Conservation (phyloP, 208 protist species). For the Blechomonas ayalai region DNA sequence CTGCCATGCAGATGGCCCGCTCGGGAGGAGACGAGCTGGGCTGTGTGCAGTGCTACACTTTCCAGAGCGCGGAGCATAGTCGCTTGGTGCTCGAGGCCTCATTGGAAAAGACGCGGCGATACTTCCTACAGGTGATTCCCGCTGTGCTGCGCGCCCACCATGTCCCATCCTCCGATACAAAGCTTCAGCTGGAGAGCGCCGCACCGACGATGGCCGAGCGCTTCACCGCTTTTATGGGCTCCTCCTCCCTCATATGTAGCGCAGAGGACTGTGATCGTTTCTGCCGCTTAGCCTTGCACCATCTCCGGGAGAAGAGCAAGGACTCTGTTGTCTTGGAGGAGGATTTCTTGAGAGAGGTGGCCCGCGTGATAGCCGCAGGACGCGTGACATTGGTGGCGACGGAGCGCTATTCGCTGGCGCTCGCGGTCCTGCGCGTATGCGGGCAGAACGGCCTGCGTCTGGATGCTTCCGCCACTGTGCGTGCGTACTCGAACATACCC, state of each 20-base stretch:
- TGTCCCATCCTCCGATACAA: too few relatives aligned
- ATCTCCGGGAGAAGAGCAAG: slow-evolving; percentile 4
- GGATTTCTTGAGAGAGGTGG: slow-evolving; percentile 10
- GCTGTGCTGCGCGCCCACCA: slow-evolving; percentile 21
- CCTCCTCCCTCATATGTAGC: slow-evolving; percentile 1
- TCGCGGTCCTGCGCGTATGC: slow-evolving; percentile 11
- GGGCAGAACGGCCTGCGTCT: slow-evolving; percentile 7
- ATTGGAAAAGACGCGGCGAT: slow-evolving; percentile 21
- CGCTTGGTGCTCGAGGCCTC: slow-evolving; percentile 34
- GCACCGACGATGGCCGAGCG: background rate
- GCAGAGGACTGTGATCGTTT: slow-evolving; percentile 8
- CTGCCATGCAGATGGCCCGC: slow-evolving; percentile 4
- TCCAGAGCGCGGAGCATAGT: slow-evolving; percentile 25
- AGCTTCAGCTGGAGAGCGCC: background rate
- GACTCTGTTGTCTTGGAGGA: slow-evolving; percentile 7
- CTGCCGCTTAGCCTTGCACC: slow-evolving; percentile 10
- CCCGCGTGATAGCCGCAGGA: slow-evolving; percentile 6
- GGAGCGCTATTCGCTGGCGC: slow-evolving; percentile 6
- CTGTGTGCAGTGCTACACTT: slow-evolving; percentile 39
- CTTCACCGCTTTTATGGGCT: slow-evolving; percentile 4
- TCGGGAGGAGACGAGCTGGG: background rate
- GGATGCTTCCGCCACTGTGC: slow-evolving; percentile 3
- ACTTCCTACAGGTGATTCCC: slow-evolving; percentile 58
- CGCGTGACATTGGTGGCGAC: slow-evolving; percentile 1
- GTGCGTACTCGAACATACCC: slow-evolving; percentile 9